Evolutionary conservation across 176 grass and related monocot genomes (phyloP), one percentile per base, ranked within the genome.

Genomic region (Oryza glumipatula): DNA sequence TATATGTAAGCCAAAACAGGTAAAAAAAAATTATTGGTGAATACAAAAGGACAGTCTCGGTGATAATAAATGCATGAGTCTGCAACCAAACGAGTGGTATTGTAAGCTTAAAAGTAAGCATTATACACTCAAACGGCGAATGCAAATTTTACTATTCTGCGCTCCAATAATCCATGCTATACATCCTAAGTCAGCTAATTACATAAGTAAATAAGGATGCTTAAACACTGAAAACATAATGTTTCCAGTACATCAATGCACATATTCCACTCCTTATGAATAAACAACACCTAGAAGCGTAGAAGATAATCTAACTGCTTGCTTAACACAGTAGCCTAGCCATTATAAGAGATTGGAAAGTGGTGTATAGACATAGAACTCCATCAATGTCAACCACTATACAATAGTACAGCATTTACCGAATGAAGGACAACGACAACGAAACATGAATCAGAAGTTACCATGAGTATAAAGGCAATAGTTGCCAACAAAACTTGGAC

Each of bases 401-500:
- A 4, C n/a, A 48, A 77, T 56, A 19, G 72, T 80, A 60, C n/a
- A 84, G 4, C 13, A 69, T 47, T 72, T 71, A 17, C 12, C 56
- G 47, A 89, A 49, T 1, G 44, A 70, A 61, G 61, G 15, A 54
- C 39, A 43, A 56, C 13, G 39, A 38, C 10, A 80, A 85, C 4
- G 16, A 67, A 78, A 72, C 33, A 87, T 51, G 72, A 64, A 88
- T 60, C 13, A 68, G 75, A 45, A 74, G 66, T 98, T 94, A 98
- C 96, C 93, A 90, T 32, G 79, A 91, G 54, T 35, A 95, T 89
- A 83, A 98, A 91, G 30, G 85, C 86, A 7, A 94, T 17, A 3
- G 91, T 88, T 67, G 93, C 96, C 80, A 98, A 77, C 80, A 95
- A 47, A 75, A 98, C 80, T 82, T 98, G 93, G 45, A 95, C 19